These are phyloP conservation scores for Wickerhamiella nectarea DNA, from an alignment of 805 yeast genomes.

Conservation along the genomic window DNA sequence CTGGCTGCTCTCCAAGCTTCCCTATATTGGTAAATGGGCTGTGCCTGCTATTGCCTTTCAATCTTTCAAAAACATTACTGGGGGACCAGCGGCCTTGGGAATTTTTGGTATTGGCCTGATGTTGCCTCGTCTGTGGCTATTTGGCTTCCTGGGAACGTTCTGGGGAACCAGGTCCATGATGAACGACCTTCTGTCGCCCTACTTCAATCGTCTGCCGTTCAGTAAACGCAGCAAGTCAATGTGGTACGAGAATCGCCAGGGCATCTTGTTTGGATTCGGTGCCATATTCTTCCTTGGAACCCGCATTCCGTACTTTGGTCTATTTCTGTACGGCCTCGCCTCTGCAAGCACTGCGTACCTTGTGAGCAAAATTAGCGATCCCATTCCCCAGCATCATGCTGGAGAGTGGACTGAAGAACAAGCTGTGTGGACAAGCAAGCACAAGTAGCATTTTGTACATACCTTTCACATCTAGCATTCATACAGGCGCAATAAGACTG, in stretches of 20 bases:
- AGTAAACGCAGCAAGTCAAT: conserved; percentile 29
- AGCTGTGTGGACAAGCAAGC: conserved; percentile 21
- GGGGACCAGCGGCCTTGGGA: conserved; percentile 32
- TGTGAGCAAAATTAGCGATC: conserved; percentile 40
- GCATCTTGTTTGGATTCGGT: conserved; percentile 44
- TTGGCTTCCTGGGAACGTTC: conserved; percentile 31
- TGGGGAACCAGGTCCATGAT: conserved; percentile 36
- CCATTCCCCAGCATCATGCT: conserved; percentile 25
- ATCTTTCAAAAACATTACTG: conserved; percentile 33
- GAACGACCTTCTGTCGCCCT: conserved; percentile 37
- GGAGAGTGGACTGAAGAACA: conserved; percentile 24
- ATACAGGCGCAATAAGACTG: too few species aligned
- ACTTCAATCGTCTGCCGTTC: conserved; percentile 36
- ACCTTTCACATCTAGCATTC: too few species aligned
- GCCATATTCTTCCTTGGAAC: conserved; percentile 33
- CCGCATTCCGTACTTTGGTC: conserved; percentile 34
- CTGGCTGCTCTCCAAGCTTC: conserved; percentile 28
- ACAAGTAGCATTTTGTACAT: background rate
- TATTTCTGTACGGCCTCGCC: conserved; percentile 39
- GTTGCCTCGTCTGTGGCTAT: conserved; percentile 28
- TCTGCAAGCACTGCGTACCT: conserved; percentile 41
- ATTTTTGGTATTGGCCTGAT: conserved; percentile 28
- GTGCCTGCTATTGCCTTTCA: conserved; percentile 34
- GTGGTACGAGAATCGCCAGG: conserved; percentile 43
- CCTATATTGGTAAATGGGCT: conserved; percentile 32